Evolutionary conservation across 257 asterid species (phyloP), one percentile per base, ranked within the genome.

Genomic region (Orobanche coerulescens): DNA sequence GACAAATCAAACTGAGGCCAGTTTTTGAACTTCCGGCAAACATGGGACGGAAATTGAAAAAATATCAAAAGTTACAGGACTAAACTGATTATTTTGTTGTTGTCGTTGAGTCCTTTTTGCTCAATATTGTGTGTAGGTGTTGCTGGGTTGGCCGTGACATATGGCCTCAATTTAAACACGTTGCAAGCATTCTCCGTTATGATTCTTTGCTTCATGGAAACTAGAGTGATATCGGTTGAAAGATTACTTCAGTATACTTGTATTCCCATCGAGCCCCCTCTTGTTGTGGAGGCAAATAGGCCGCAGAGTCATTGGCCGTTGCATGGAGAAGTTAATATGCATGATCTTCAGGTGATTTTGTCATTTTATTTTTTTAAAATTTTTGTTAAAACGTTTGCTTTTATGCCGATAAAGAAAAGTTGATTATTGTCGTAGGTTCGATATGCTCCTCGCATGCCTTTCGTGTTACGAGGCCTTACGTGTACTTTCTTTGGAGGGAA

Each of bases 381-480:
- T n/a, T 44, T 36, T 2, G 12, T 4, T 42, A 49, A n/a, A 57
- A 63, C 33, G 8, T 7, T 26, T 23, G 1, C 12, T 11, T 13
- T 24, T 60, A 18, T 61, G 43, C 23, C 52, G 60, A 75, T 14
- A 15, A 1, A 22, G 20, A 34, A 3, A 22, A 31, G 28, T n/a
- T 10, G 18, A 20, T 66, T 33, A 1, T 53, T 12, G 8, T 49
- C 71, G 62, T 70, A 91, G 96, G 94, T 91, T 26, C 90, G 89
- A 62, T 92, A 92, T 69, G 95, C 87, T 47, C 91, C 94, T 12
- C 98, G 88, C 72, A 58, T 88, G 92, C 98, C 98, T 0, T 82
- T 84, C 11, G 98, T 92, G 67, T 66, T 92, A 54, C 71, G 88
- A 43, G 95, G 96, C 66, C 79, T 92, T 31, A 81, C 94, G 0